These are phyloP conservation scores for Xylaria sp. DNA, from an alignment of 2,329 filamentous ascomycete genomes.

Conservation along the genomic window DNA sequence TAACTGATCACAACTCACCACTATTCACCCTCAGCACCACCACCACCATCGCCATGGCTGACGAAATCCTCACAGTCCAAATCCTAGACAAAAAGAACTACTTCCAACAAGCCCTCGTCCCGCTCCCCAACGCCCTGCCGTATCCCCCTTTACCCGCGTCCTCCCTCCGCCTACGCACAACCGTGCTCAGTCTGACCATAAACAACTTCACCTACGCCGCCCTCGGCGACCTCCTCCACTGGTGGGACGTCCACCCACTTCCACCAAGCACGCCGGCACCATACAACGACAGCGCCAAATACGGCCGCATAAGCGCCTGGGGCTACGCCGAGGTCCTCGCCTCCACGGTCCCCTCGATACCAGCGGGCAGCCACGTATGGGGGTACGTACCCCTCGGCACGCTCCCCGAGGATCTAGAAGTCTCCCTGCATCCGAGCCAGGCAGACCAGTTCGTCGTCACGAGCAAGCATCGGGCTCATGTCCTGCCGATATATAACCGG, in stretches of 20 bases:
- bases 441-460: constrained; percentile 53
- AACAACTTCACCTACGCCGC: constrained; percentile 53
- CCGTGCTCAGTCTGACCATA: constrained; percentile 48
- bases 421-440: constrained; percentile 42
- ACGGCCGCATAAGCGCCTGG: constrained; percentile 62
- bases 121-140: constrained; percentile 43
- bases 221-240: constrained; percentile 45
- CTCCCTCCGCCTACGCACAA: constrained; percentile 48
- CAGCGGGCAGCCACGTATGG: constrained; percentile 52
- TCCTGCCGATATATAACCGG: constrained; percentile 60
- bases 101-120: constrained; percentile 46
- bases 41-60: constrained; percentile 41
- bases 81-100: constrained; percentile 49
- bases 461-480: constrained; percentile 50
- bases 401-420: constrained; percentile 52
- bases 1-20: neutral
- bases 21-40: too few relatives aligned
- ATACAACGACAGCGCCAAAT: constrained; percentile 52
- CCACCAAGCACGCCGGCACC: constrained; percentile 50
- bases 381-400: constrained; percentile 59
- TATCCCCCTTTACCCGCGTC: constrained; percentile 44
- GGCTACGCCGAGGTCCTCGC: constrained; percentile 58
- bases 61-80: constrained; percentile 46
- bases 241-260: constrained; percentile 59
- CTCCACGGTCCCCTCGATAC: constrained; percentile 52